Evolutionary conservation across 208 protist species (phyloP).

Genomic region (Tetramitus jugosus): DNA sequence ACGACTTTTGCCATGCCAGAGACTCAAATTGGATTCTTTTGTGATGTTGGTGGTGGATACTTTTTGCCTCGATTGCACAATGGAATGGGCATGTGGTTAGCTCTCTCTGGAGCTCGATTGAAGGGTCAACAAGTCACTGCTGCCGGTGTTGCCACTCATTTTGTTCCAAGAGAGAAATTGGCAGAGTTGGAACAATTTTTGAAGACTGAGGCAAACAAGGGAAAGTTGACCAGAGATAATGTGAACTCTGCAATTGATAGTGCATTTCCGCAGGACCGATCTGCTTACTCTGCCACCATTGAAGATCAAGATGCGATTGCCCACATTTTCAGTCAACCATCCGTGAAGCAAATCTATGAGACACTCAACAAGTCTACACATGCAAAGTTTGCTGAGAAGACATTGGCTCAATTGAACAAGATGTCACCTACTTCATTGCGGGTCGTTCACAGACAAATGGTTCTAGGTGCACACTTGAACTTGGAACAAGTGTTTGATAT

Average conservation of each 20-base stretch:
- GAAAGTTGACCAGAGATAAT: not conserved
- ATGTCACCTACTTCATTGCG: not conserved
- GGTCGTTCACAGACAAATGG: constrained; percentile 18
- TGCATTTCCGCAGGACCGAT: too few relatives aligned
- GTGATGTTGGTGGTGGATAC: constrained; percentile 61
- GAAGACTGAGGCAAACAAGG: not conserved
- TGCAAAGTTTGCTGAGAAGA: not conserved
- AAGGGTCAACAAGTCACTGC: constrained; percentile 59
- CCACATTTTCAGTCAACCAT: too few relatives aligned
- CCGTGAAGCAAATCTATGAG: not conserved
- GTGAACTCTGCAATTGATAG: too few relatives aligned
- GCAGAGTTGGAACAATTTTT: not conserved
- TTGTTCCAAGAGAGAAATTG: constrained; percentile 43
- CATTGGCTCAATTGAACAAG: not conserved
- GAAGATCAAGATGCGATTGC: too few relatives aligned
- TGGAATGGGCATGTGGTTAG: constrained; percentile 60
- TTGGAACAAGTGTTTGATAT: constrained; percentile 49
- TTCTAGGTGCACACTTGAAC: not conserved
- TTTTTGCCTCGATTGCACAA: constrained; percentile 51
- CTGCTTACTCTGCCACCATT: too few relatives aligned
- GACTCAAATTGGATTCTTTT: constrained; percentile 61
- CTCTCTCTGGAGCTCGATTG: constrained; percentile 56
- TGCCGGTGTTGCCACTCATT: constrained; percentile 65
- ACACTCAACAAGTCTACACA: too few relatives aligned
- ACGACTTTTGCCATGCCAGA: constrained; percentile 71